Percentiles rank a stretch among this genome's conserved stretches.
phyloP scores from a whole-genome alignment of 2,329 filamentous ascomycete species.

The Alternaria brassicicola region DNA sequence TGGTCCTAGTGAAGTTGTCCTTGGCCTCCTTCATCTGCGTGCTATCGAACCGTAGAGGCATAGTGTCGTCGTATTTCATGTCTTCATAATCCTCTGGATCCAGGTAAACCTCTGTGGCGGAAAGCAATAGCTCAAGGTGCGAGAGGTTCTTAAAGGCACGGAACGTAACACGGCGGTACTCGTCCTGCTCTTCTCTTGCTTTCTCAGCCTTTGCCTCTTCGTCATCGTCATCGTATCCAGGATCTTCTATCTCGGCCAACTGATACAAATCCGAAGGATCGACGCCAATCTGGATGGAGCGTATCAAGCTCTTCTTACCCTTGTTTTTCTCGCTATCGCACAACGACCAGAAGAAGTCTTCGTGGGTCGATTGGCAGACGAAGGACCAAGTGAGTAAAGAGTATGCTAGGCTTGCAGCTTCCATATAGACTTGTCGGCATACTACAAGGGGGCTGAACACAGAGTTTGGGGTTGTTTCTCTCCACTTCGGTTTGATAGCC shows the following conservation, averaged over 20 bases:
- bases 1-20: neutral
- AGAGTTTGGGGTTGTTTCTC: neutral
- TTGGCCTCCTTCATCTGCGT: neutral
- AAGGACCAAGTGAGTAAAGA: neutral
- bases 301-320: neutral
- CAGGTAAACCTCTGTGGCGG: neutral
- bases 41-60: neutral
- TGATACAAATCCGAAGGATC: neutral
- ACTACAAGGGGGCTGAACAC: neutral
- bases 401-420: neutral
- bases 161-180: neutral
- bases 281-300: neutral
- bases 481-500: neutral
- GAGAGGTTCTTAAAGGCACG: neutral
- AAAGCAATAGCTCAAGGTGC: neutral
- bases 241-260: neutral
- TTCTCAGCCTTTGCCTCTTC: neutral
- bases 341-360: neutral
- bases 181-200: neutral
- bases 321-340: neutral
- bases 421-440: conserved; percentile 1
- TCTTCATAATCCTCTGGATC: neutral
- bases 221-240: neutral
- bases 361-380: neutral
- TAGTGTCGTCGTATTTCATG: neutral